A percentile compares a stretch with the other conserved stretches of the same genome.
These are phyloP conservation scores for Suaeda aralocaspica DNA, from an alignment of 148 eudicot genomes.

Conservation along the genomic window DNA sequence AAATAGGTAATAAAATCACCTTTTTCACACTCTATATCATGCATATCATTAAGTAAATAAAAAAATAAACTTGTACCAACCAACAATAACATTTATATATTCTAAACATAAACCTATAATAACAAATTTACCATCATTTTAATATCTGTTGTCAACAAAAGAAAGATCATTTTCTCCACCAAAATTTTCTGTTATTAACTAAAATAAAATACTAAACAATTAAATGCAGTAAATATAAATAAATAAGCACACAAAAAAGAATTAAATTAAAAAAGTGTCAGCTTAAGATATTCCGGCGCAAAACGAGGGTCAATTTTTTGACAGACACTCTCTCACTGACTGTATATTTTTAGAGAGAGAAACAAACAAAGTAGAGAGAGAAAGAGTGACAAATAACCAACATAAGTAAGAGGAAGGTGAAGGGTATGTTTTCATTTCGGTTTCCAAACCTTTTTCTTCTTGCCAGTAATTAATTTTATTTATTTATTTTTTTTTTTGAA, in stretches of 20 bases:
- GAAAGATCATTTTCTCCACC: not conserved
- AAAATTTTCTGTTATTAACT: not conserved
- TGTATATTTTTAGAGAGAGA: not conserved
- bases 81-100: too few relatives aligned
- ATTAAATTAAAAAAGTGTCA: slow-evolving; percentile 3
- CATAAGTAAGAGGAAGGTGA: slow-evolving; percentile 24
- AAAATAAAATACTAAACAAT: too few relatives aligned
- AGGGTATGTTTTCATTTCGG: slow-evolving; percentile 39
- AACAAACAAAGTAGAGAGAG: not conserved
- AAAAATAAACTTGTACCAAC: too few relatives aligned
- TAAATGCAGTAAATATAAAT: too few relatives aligned
- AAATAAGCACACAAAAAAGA: not conserved
- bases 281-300: slow-evolving; percentile 21
- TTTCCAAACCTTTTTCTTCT: slow-evolving; percentile 33
- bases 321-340: not conserved
- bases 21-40: too few relatives aligned
- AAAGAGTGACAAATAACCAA: not conserved
- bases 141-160: not conserved
- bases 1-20: too few relatives aligned
- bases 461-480: slow-evolving; percentile 10
- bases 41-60: too few relatives aligned
- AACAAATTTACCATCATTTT: too few relatives aligned
- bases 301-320: slow-evolving; percentile 26
- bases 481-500: not conserved
- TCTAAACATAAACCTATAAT: too few relatives aligned